Evolutionary conservation across 2,329 filamentous ascomycete species (phyloP).

Genomic region (Stagonosporopsis tanaceti): DNA sequence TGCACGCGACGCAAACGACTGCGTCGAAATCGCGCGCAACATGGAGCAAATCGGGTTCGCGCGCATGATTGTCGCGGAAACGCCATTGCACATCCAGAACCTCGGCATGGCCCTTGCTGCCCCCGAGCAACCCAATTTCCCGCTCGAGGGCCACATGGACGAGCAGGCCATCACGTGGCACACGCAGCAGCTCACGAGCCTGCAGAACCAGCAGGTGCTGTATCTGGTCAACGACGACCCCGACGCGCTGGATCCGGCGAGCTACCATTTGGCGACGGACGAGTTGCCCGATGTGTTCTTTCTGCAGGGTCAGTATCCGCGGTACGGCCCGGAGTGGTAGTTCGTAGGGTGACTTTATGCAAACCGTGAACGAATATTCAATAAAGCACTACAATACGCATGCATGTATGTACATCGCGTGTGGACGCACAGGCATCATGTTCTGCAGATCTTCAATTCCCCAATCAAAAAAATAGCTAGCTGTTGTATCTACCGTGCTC

Average conservation of each 20-base stretch:
- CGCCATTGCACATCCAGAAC: slow-evolving; percentile 41
- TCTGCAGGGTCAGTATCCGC: slow-evolving; percentile 25
- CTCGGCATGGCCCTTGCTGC: slow-evolving; percentile 33
- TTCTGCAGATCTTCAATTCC: too few relatives aligned
- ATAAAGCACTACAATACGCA: too few relatives aligned
- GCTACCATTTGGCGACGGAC: slow-evolving; percentile 41
- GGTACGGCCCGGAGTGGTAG: not conserved
- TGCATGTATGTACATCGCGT: too few relatives aligned
- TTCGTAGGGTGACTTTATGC: not conserved
- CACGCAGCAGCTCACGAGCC: slow-evolving; percentile 43
- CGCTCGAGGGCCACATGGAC: not conserved
- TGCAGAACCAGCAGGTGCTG: slow-evolving; percentile 46
- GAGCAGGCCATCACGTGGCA: slow-evolving; percentile 39
- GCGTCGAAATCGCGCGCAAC: slow-evolving; percentile 29
- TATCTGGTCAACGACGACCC: slow-evolving; percentile 45
- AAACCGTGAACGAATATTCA: too few relatives aligned
- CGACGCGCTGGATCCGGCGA: slow-evolving; percentile 36
- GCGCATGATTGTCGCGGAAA: slow-evolving; percentile 47
- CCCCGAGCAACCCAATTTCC: slow-evolving; percentile 2
- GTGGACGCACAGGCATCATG: too few relatives aligned
- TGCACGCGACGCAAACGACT: slow-evolving; percentile 37
- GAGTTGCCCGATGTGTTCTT: slow-evolving; percentile 43
- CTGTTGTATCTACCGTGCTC: too few relatives aligned
- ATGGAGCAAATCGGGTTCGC: slow-evolving; percentile 47
- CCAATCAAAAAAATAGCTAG: too few relatives aligned